phyloP scores from a whole-genome alignment of 2,329 filamentous ascomycete genomes.

The Penicillium sp. region DNA sequence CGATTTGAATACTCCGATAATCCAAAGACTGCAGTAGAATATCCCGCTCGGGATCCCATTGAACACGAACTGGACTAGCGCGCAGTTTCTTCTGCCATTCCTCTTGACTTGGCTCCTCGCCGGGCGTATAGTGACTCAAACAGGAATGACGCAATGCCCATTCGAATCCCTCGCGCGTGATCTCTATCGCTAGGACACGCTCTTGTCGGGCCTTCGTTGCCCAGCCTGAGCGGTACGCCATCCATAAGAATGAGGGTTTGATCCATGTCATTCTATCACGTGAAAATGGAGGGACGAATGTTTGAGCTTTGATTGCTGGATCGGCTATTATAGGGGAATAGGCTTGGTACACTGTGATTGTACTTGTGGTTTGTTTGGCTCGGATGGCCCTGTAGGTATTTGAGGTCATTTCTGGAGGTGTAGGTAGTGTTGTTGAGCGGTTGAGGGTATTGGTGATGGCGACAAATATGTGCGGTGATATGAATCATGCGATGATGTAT shows the following conservation, averaged over 20 bases:
- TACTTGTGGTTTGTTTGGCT: conserved; percentile 49
- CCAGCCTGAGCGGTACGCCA: conserved; percentile 63
- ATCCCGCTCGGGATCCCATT: conserved; percentile 63
- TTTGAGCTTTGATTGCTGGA: conserved; percentile 52
- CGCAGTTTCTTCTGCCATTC: conserved; percentile 20
- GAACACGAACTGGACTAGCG: conserved; percentile 49
- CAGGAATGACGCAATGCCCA: conserved; percentile 43
- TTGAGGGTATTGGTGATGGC: no score
- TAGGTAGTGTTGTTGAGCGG: background rate
- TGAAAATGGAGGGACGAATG: conserved; percentile 53
- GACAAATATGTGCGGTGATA: no score
- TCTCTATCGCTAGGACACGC: conserved; percentile 57
- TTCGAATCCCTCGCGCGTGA: conserved; percentile 53
- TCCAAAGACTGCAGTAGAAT: conserved; percentile 46
- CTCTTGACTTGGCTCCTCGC: conserved; percentile 15
- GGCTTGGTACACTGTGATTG: conserved; percentile 63
- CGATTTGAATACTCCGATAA: conserved; percentile 61
- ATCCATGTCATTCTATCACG: conserved; percentile 63
- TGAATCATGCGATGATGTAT: no score
- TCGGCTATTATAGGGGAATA: conserved; percentile 55
- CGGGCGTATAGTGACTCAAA: conserved; percentile 24
- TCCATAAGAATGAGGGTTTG: conserved; percentile 63
- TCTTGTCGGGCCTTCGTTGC: conserved; percentile 55
- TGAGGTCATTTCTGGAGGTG: background rate
- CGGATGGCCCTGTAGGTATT: conserved; percentile 52